These are phyloP conservation scores for Suhomyces atakaporum DNA, from an alignment of 1,139 yeast genomes.

Conservation along the genomic window DNA sequence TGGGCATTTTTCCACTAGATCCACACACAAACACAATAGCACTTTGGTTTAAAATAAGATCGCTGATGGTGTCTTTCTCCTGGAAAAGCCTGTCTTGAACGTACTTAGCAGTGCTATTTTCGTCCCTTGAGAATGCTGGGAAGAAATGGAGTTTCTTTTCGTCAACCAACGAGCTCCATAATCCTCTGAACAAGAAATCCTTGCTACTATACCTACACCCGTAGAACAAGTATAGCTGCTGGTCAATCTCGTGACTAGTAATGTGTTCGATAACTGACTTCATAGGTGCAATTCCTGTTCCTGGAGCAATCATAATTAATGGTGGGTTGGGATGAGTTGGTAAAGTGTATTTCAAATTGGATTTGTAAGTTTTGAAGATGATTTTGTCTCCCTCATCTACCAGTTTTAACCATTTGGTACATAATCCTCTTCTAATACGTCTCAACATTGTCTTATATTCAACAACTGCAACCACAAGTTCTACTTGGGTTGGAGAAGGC, in stretches of 20 bases:
- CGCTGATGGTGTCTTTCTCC: constrained; percentile 48
- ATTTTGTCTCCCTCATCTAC: constrained; percentile 52
- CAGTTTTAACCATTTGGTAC: constrained; percentile 72
- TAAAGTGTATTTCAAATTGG: constrained; percentile 37
- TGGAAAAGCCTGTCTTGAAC: constrained; percentile 73
- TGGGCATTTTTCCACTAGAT: constrained; percentile 93
- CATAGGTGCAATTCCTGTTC: constrained; percentile 93
- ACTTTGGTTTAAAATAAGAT: constrained; percentile 51
- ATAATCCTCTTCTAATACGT: constrained; percentile 75
- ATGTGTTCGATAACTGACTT: constrained; percentile 57
- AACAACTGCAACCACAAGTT: constrained; percentile 79
- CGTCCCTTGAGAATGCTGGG: constrained; percentile 25
- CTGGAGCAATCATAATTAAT: constrained; percentile 77
- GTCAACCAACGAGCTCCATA: constrained; percentile 46
- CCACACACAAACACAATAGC: constrained; percentile 84
- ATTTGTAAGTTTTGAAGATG: constrained; percentile 56
- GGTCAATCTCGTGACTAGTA: constrained; percentile 17
- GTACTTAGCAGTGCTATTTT: constrained; percentile 51
- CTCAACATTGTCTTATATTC: constrained; percentile 82
- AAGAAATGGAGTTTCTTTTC: constrained; percentile 25
- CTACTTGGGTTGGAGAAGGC: constrained; percentile 47
- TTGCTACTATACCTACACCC: constrained; percentile 72
- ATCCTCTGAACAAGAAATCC: constrained; percentile 66
- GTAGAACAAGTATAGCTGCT: constrained; percentile 56
- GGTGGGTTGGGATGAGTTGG: constrained; percentile 41